Percentiles rank a stretch among this genome's conserved stretches.
Evolutionary conservation across 305 asterid species (phyloP).

Genomic region (Fraxinus albicans): DNA sequence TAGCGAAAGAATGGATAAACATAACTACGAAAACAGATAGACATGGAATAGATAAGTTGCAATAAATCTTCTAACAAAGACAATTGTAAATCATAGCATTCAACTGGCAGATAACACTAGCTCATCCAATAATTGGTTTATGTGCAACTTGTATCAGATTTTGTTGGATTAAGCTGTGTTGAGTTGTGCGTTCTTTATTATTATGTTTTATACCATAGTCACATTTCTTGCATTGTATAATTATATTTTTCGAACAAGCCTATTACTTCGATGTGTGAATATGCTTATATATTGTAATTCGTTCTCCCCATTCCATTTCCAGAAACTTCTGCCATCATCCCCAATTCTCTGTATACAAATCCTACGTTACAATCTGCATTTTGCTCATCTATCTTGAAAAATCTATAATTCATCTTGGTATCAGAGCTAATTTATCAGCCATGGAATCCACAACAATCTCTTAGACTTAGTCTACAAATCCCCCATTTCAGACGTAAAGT

Average conservation of each 20-base stretch:
- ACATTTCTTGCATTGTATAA: not conserved
- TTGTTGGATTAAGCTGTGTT: not conserved
- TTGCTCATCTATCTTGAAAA: not conserved
- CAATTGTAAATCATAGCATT: slow-evolving; percentile 6
- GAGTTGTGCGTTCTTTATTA: not conserved
- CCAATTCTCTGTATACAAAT: not conserved
- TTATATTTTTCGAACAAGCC: not conserved
- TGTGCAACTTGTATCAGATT: not conserved
- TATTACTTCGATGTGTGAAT: not conserved
- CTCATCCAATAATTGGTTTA: not conserved
- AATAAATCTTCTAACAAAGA: slow-evolving; percentile 5
- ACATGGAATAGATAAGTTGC: not conserved
- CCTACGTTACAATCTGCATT: not conserved
- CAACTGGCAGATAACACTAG: not conserved
- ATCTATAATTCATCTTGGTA: not conserved
- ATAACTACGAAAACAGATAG: not conserved
- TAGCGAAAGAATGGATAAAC: slow-evolving; percentile 1
- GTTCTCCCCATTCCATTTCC: not conserved
- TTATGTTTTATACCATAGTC: not conserved
- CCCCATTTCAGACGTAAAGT: not conserved
- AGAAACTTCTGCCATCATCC: not conserved
- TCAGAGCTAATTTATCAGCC: not conserved
- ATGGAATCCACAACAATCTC: not conserved
- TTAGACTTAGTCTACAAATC: not conserved
- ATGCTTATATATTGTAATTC: not conserved